These are phyloP conservation scores for Tephrocybe rancida DNA, from an alignment of 768 basidiomycete species.

Conservation along the genomic window DNA sequence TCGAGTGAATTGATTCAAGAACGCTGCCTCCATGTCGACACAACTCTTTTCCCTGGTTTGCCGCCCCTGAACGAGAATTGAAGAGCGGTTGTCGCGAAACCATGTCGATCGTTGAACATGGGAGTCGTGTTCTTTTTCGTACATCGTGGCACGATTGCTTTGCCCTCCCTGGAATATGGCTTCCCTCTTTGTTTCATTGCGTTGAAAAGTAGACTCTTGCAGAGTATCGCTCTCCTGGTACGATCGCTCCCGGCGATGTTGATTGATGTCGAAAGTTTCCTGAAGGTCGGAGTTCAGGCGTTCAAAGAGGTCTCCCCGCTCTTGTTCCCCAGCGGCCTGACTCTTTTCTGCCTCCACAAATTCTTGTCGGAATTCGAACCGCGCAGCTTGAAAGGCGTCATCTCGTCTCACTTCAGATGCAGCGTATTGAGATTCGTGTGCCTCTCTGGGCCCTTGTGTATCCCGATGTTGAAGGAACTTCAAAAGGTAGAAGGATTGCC, in stretches of 20 bases:
- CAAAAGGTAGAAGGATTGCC: not conserved
- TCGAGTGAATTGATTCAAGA: not conserved
- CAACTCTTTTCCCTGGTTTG: not conserved
- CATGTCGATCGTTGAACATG: not conserved
- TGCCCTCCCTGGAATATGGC: not conserved
- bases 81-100: not conserved
- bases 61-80: not conserved
- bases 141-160: not conserved
- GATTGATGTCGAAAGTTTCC: not conserved
- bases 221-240: not conserved
- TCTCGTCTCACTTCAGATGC: not conserved
- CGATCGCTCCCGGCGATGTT: not conserved
- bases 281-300: not conserved
- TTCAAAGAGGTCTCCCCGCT: slow-evolving; percentile 3
- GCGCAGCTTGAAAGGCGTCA: not conserved
- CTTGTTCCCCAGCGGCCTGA: slow-evolving; percentile 4
- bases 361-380: not conserved
- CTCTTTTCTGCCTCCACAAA: slow-evolving; percentile 1
- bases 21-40: not conserved
- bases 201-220: not conserved
- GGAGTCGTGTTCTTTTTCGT: not conserved
- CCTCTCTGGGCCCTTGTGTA: not conserved
- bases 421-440: not conserved
- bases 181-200: not conserved
- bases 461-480: not conserved